Conservation (phyloP, 352 stramenopile species). For the Peronosclerospora sorghi region DNA sequence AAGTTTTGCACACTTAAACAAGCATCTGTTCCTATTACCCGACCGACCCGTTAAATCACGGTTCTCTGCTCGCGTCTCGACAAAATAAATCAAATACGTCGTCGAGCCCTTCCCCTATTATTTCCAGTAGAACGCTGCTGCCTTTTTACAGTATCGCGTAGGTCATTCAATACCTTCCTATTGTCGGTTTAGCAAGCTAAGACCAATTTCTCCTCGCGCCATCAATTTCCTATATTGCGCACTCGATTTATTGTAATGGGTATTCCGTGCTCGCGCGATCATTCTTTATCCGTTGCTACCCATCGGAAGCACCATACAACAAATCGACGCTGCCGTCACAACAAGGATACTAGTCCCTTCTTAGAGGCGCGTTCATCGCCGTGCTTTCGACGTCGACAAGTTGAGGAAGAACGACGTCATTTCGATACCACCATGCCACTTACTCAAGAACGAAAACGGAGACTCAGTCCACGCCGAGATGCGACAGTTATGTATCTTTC, state of each 20-base stretch:
- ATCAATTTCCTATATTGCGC: slow-evolving; percentile 8
- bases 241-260: slow-evolving; percentile 23
- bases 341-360: slow-evolving; percentile 14
- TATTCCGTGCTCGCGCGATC: slow-evolving; percentile 26
- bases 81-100: slow-evolving; percentile 27
- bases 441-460: slow-evolving; percentile 8
- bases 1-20: no score
- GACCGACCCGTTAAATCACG: no score
- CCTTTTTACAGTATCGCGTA: neutral
- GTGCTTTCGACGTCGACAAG: slow-evolving; percentile 4
- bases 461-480: slow-evolving; percentile 7
- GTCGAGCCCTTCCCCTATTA: slow-evolving; percentile 12
- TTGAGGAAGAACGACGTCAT: slow-evolving; percentile 3
- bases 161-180: neutral
- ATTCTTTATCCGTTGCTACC: slow-evolving; percentile 8
- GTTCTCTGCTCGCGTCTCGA: slow-evolving; percentile 6
- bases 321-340: slow-evolving; percentile 5
- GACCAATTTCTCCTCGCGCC: slow-evolving; percentile 11
- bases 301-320: slow-evolving; percentile 8
- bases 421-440: slow-evolving; percentile 2
- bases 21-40: no score
- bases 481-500: slow-evolving; percentile 15
- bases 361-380: slow-evolving; percentile 9
- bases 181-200: slow-evolving; percentile 3
- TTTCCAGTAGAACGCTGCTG: slow-evolving; percentile 19